A percentile compares a stretch with the other conserved stretches of the same genome.
Conservation (phyloP, 1,139 yeast species). For the Sugiyamaella castrensis region DNA sequence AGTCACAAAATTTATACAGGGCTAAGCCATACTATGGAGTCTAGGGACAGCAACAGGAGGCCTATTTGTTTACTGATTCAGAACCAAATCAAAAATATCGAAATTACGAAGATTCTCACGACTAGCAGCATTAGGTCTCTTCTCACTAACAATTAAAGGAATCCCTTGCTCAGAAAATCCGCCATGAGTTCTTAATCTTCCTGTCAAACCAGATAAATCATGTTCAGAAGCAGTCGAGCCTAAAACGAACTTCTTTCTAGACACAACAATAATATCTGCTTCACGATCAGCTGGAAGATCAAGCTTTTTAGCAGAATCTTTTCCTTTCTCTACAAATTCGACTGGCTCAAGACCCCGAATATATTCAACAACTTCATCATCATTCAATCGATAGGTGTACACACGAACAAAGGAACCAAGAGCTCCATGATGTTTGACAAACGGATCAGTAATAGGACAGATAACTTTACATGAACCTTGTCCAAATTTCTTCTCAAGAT, state of each 20-base stretch:
- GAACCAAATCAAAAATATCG: constrained; percentile 3
- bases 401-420: constrained; percentile 13
- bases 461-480: constrained; percentile 10
- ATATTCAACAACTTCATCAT: constrained; percentile 2
- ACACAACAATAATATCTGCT: constrained; percentile 13
- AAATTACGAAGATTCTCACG: not conserved
- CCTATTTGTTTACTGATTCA: not conserved
- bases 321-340: constrained; percentile 7
- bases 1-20: too few relatives aligned
- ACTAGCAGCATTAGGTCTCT: not conserved
- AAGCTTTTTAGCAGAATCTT: constrained; percentile 4
- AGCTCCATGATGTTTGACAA: constrained; percentile 14
- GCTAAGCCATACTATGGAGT: too few relatives aligned
- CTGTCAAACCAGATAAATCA: constrained; percentile 5
- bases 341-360: constrained; percentile 1
- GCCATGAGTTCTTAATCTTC: constrained; percentile 12
- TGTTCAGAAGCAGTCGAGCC: constrained; percentile 9
- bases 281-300: constrained; percentile 10
- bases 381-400: not conserved
- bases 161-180: constrained; percentile 13
- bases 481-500: constrained; percentile 8
- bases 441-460: constrained; percentile 15
- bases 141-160: constrained; percentile 9
- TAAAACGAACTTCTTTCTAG: constrained; percentile 3
- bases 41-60: too few relatives aligned